Base-by-base conservation (phyloP, 108 stramenopile genomes). In the Schizochytrium sp. region DNA sequence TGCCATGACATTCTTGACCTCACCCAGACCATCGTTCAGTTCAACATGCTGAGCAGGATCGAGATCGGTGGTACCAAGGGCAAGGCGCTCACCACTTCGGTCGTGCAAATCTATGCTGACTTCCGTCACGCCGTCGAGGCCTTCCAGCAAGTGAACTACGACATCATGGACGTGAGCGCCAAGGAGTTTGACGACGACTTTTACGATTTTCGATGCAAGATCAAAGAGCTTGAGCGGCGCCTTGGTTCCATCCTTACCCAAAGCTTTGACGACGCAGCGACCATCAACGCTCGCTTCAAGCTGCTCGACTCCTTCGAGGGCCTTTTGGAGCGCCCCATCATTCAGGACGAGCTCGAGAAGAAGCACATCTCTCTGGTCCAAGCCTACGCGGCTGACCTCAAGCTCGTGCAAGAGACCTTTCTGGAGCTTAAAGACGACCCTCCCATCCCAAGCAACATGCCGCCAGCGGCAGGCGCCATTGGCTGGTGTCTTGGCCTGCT, bases 61-160 rank as follows among this genome's bases (percentile, higher is more conserved):
- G 96, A 95, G 87, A 93, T 97, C 72, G 97, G 97, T 23, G 96
- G 96, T 21, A 97, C 95, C 55, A 97, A 97, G 92, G 97, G 97
- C 0, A 95, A 92, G 72, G 93, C 94, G 10, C 91, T 97, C 21
- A 96, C 96, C n/a, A 90, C 94, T 5, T 92, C 93, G 29, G 95
- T 97, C 34, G 94, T 95, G 72, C 94, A 95, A 90, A 97, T 97
- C 88, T 90, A 95, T 87, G 76, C 87, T 44, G 97, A 96, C 92
- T 97, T 97, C 91, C 92, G 94, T 87, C 60, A 19, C 45, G 93
- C 96, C 2, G 95, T 96, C 34, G 92, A 93, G 48, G 90, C 90
- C 60, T 93, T 97, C 88, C 95, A 96, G 93, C 92, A 88, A 58
- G 94, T 97, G 5, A 94, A 95, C 5, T 97, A 96, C 88, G 97